These are phyloP conservation scores for Ricinus communis DNA, from an alignment of 345 rosid species.

Conservation along the genomic window DNA sequence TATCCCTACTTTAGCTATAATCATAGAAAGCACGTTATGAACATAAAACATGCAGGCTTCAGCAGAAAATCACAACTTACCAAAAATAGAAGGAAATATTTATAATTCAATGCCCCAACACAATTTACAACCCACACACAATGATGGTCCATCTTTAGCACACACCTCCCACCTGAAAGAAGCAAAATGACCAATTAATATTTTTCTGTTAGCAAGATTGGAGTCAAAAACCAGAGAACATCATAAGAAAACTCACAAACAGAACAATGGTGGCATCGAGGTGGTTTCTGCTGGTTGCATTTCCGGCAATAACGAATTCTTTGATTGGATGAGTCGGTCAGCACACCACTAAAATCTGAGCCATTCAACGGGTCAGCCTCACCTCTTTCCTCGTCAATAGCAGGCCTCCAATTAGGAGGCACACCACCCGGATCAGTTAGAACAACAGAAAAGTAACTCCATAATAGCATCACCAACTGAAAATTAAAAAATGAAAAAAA, in stretches of 20 bases:
- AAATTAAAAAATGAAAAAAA: slow-evolving; percentile 18
- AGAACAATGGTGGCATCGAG: slow-evolving; percentile 96
- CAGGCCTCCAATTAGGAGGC: slow-evolving; percentile 88
- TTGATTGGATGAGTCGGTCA: slow-evolving; percentile 55
- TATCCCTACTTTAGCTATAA: background rate
- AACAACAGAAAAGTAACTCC: slow-evolving; percentile 97
- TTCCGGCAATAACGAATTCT: slow-evolving; percentile 80
- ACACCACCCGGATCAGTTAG: slow-evolving; percentile 90
- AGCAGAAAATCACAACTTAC: slow-evolving; percentile 43
- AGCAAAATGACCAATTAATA: slow-evolving; percentile 24
- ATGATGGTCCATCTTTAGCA: slow-evolving; percentile 96
- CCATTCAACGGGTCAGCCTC: slow-evolving; percentile 73
- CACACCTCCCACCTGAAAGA: slow-evolving; percentile 81
- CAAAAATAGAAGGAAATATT: slow-evolving; percentile 94
- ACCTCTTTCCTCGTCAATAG: slow-evolving; percentile 72
- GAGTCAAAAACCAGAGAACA: background rate
- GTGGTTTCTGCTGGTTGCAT: slow-evolving; percentile 88
- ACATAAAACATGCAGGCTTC: background rate
- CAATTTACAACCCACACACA: slow-evolving; percentile 99
- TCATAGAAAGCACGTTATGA: background rate
- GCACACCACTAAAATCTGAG: slow-evolving; percentile 55
- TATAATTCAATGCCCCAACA: slow-evolving; percentile 91
- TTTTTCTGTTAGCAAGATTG: slow-evolving; percentile 6
- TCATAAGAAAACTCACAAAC: slow-evolving; percentile 58
- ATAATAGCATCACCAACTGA: slow-evolving; percentile 89